Base-by-base conservation (phyloP, 1,284 basidiomycete genomes). In the Chalciporus sp. region DNA sequence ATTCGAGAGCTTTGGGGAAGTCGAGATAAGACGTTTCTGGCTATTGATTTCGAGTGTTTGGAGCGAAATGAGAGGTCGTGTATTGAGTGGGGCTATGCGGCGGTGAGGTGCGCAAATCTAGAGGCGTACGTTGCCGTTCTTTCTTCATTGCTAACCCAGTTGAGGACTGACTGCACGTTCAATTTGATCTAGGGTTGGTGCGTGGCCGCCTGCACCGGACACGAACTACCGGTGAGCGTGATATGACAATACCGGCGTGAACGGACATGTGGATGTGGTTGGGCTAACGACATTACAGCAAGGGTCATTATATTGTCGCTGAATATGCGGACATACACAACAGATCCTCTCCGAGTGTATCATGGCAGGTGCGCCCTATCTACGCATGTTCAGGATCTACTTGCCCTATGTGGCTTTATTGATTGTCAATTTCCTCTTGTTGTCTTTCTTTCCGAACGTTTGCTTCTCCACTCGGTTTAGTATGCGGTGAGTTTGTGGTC, bases 1-100 rank as follows among this genome's bases (percentile, higher is more conserved):
- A 79, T 92, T 37, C 76, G 77, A 37, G 80, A 86, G 52, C 72
- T 94, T 1, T 94, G 92, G 88, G 79, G 81, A 23, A 76, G 75
- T 55, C 79, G 74, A 52, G 86, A 90, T 57, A 86, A 86, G 71
- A 87, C 85, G 0, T 94, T 90, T 63, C 70, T 94, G 42, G 83
- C 88, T 4, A 72, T 94, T 7, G 83, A 86, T 59, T 90, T 92
- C 60, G 88, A 89, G 59, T 88, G 85, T 81, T 88, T 83, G 56
- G 91, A 94, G 64, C 81, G 86, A 55, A 91, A 91, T 68, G 72
- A 83, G 61, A 82, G 77, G 55, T 83, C 78, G 49, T 83, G 77
- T 62, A 66, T 92, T 52, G 91, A 93, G 70, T 90, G 88, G 77
- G 91, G 92, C 1, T 88, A 92, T 68, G 88, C 91, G 37, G 88